Base-by-base conservation (phyloP, 2,329 filamentous ascomycete species). In the Gaeumannomyces sp. region DNA sequence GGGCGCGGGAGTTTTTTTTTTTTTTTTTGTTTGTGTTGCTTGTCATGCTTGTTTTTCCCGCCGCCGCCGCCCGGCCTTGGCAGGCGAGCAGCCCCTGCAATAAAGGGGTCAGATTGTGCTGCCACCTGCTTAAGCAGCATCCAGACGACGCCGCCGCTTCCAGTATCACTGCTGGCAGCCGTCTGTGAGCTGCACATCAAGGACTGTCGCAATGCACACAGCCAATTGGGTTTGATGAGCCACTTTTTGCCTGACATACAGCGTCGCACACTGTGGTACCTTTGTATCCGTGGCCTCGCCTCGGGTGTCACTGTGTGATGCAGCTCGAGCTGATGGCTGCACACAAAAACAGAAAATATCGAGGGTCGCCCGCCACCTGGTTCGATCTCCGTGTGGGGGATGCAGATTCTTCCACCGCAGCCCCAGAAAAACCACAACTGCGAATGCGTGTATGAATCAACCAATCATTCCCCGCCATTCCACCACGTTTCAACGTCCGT, bases 401-500 rank as follows among this genome's bases (percentile, higher is more conserved):
- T 50, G 38, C 38, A 50, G 38, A 50, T 50, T 50, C 38, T 50
- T 50, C 19, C 16, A 19, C 16, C 4, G 14, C 38, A 22, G 38
- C 38, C 38, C 38, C 38, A 50, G 38, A 50, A 50, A 35, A 50
- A 50, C 38, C 16, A 22, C 38, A 22, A 11, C 38, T 50, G 19
- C 16, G 33, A 22, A 35, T 35, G 33, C 13, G 29, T 29, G 29
- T 35, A 14, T 11, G n/a, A 50, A 22, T 8, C 13, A n/a, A 14
- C 61, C 61, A 62, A 62, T 62, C 28, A 62, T 27, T 7, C n/a
- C 28, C 29, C 61, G 19, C 25, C 1, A 19, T 58, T 58, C 28
- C 4, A 31, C 38, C 61, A 62, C 61, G 61, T 62, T 62, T 57
- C 29, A 28, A 33, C 38, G 31, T 29, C 61, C 53, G 4, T 38